phyloP scores from a whole-genome alignment of 371 early-diverging fungal genomes.

The Mortierella sp. region DNA sequence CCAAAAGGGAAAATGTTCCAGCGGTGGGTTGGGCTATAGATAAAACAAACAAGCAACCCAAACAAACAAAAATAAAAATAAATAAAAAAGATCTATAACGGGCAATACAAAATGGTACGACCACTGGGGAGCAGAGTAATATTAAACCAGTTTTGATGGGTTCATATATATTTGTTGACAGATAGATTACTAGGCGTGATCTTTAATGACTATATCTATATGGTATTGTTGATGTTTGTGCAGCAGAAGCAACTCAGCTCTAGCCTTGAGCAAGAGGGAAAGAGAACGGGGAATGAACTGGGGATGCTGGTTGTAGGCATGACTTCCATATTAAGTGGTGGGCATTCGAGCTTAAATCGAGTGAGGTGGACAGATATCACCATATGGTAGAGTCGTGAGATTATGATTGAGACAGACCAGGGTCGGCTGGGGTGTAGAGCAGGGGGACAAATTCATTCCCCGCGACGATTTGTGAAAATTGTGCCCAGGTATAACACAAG shows the following conservation, averaged over 20 bases:
- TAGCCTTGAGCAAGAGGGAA: neutral
- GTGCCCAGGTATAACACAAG: neutral
- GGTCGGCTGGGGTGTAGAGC: neutral
- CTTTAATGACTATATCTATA: too few relatives aligned
- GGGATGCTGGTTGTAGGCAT: neutral
- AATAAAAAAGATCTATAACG: neutral
- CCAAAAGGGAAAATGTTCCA: too few relatives aligned
- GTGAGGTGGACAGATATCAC: neutral
- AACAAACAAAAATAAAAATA: neutral
- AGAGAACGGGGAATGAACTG: slow-evolving; percentile 5
- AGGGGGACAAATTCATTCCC: slow-evolving; percentile 8
- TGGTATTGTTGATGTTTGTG: slow-evolving; percentile 3
- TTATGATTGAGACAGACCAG: neutral
- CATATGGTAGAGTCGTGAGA: neutral
- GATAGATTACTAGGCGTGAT: too few relatives aligned
- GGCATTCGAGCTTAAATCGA: neutral
- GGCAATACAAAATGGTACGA: neutral
- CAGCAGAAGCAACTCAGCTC: neutral
- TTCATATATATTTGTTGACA: neutral
- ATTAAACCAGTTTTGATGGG: slow-evolving; percentile 6
- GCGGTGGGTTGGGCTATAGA: neutral
- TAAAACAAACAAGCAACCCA: neutral
- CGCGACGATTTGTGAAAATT: neutral
- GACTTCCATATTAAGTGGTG: neutral
- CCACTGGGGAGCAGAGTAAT: neutral